phyloP scores from a whole-genome alignment of 2,329 filamentous ascomycete species.

The Penicillium aurantiogriseum region DNA sequence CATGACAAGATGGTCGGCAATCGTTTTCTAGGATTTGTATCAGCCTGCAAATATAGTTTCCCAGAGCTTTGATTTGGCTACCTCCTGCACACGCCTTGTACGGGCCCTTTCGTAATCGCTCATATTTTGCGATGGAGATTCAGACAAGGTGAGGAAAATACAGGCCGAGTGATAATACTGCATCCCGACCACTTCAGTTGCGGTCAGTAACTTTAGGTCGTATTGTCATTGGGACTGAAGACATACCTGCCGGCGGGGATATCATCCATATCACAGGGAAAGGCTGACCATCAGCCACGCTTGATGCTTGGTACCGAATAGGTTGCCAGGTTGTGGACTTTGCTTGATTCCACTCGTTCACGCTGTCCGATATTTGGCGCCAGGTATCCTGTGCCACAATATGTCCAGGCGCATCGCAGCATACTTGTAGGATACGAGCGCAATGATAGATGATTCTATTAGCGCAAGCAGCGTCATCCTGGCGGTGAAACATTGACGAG shows the following conservation, averaged over 20 bases:
- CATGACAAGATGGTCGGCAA: conserved; percentile 29
- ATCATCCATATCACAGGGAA: conserved; percentile 41
- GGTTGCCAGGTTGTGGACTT: conserved; percentile 36
- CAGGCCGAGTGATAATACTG: conserved; percentile 40
- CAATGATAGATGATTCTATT: conserved; percentile 43
- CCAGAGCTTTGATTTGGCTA: conserved; percentile 3
- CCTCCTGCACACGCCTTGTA: conserved; percentile 30
- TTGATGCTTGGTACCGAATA: conserved; percentile 31
- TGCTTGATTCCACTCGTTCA: conserved; percentile 32
- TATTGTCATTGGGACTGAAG: neutral
- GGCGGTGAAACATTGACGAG: conserved; percentile 38
- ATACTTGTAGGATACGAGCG: conserved; percentile 38
- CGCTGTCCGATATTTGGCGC: conserved; percentile 24
- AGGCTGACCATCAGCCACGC: conserved; percentile 23
- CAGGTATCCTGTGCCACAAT: conserved; percentile 25
- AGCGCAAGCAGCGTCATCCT: conserved; percentile 40
- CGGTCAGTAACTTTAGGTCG: neutral
- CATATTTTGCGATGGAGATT: conserved; percentile 20
- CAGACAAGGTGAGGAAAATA: conserved; percentile 32
- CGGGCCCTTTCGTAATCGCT: conserved; percentile 31
- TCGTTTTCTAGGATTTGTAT: conserved; percentile 22
- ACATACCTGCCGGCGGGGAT: conserved; percentile 35
- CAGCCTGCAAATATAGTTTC: neutral
- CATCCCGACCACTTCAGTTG: conserved; percentile 33
- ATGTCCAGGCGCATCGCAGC: conserved; percentile 21